Evolutionary conservation across 306 rosid species (phyloP).

Genomic region (Geum urbanum): DNA sequence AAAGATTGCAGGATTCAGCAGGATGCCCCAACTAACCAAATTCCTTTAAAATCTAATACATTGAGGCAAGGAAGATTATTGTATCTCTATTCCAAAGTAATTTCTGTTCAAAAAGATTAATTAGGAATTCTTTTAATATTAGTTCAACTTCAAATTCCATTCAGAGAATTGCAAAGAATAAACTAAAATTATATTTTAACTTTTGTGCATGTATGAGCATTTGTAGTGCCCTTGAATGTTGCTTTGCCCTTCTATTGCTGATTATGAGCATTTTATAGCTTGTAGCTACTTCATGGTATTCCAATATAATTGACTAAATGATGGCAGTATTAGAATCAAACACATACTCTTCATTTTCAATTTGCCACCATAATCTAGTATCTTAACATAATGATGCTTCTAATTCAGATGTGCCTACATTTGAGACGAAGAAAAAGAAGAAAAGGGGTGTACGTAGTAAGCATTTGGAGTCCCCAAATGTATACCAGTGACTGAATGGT

Average conservation of each 20-base stretch:
- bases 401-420: slow-evolving; percentile 37
- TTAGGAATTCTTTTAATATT: not conserved
- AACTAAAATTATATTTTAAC: not conserved
- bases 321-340: not conserved
- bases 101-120: not conserved
- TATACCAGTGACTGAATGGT: slow-evolving; percentile 27
- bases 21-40: not conserved
- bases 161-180: not conserved
- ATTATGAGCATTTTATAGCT: slow-evolving; percentile 3
- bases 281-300: not conserved
- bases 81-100: not conserved
- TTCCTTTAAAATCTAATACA: not conserved
- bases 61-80: not conserved
- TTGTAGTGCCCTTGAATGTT: not conserved
- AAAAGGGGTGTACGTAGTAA: slow-evolving; percentile 35
- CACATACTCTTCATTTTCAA: not conserved
- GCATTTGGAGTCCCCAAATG: slow-evolving; percentile 24
- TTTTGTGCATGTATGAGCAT: not conserved
- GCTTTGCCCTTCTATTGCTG: not conserved
- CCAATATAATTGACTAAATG: not conserved
- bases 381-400: slow-evolving; percentile 1
- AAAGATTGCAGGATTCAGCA: not conserved
- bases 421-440: slow-evolving; percentile 39
- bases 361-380: not conserved
- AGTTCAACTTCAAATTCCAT: not conserved